Evolutionary conservation across 176 grass and related monocot genomes (phyloP).

Genomic region (Calamus simplicifolius): DNA sequence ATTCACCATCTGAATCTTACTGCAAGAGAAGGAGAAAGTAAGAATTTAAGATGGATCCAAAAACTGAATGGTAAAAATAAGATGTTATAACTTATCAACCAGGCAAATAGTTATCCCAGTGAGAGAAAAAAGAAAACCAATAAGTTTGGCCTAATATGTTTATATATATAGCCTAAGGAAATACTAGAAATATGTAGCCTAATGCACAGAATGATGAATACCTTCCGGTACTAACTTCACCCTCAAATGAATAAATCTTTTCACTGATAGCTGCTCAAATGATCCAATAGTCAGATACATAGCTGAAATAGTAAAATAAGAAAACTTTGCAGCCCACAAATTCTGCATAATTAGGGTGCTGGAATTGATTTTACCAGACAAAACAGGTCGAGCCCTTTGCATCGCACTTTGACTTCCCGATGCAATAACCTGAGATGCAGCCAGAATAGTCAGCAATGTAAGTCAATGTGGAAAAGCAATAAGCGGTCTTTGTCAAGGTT

Average conservation of each 20-base stretch:
- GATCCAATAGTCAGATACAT: constrained; percentile 17
- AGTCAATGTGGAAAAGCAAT: no score
- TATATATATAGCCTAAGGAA: not conserved
- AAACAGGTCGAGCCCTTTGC: constrained; percentile 36
- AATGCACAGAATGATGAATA: constrained; percentile 16
- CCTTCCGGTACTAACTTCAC: constrained; percentile 77
- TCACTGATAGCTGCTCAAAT: constrained; percentile 54
- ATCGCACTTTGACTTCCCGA: constrained; percentile 51
- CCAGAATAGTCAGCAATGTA: not conserved
- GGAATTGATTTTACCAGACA: constrained; percentile 43
- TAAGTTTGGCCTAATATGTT: not conserved
- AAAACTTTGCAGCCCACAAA: constrained; percentile 13
- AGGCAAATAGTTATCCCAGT: constrained; percentile 5
- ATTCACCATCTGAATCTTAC: constrained; percentile 80
- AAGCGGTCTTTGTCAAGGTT: no score
- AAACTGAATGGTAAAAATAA: not conserved
- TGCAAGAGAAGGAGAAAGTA: constrained; percentile 29
- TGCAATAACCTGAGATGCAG: constrained; percentile 49
- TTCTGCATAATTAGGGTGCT: no score
- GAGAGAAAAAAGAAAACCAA: constrained; percentile 13
- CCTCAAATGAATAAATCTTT: constrained; percentile 47
- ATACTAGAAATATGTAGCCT: no score
- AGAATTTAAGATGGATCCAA: not conserved
- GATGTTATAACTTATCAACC: not conserved
- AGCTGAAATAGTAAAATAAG: constrained; percentile 11